These are phyloP conservation scores for Salix arbutifolia DNA, from an alignment of 345 rosid species.

Conservation along the genomic window DNA sequence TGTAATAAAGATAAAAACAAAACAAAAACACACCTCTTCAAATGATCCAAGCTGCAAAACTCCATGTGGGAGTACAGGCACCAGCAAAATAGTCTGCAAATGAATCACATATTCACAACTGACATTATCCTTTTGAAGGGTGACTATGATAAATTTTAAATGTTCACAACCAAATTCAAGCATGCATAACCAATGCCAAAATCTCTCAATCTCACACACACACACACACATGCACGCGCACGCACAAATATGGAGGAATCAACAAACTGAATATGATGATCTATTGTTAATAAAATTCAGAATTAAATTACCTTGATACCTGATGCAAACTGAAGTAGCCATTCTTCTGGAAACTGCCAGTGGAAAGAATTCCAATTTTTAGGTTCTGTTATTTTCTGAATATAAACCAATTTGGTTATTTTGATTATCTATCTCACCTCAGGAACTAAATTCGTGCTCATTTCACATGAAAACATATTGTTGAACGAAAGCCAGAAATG, in stretches of 20 bases:
- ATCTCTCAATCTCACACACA: no score
- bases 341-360: conserved; percentile 57
- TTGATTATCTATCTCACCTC: conserved; percentile 26
- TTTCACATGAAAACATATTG: conserved; percentile 25
- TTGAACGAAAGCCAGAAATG: conserved; percentile 46
- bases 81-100: conserved; percentile 54
- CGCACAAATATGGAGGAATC: neutral
- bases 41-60: conserved; percentile 69
- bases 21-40: conserved; percentile 39
- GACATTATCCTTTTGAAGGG: neutral
- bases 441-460: conserved; percentile 16
- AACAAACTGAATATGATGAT: neutral
- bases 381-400: neutral
- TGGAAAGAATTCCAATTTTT: conserved; percentile 8
- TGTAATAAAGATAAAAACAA: neutral
- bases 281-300: neutral
- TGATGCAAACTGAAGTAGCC: conserved; percentile 55
- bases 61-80: conserved; percentile 57
- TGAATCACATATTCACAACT: conserved; percentile 14
- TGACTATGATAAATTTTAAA: neutral
- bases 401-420: neutral
- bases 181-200: neutral
- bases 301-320: conserved; percentile 55
- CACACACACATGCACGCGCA: neutral
- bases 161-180: neutral